These are phyloP conservation scores for Cystoderma amianthinum DNA, from an alignment of 768 basidiomycete species.

Conservation along the genomic window DNA sequence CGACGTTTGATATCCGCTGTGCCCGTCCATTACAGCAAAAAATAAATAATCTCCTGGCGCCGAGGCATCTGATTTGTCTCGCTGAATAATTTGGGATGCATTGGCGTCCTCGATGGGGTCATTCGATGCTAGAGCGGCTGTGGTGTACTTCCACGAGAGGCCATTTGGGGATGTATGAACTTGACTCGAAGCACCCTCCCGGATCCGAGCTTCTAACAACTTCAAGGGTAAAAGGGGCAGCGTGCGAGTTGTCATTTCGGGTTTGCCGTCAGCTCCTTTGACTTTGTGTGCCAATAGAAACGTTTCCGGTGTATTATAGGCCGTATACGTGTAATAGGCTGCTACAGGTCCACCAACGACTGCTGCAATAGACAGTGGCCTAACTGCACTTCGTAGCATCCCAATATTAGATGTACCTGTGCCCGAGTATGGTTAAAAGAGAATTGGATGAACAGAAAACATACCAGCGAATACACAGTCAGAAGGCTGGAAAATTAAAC, in stretches of 20 bases:
- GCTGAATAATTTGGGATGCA: constrained; percentile 58
- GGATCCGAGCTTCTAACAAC: constrained; percentile 50
- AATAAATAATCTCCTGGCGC: constrained; percentile 71
- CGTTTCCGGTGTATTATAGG: constrained; percentile 34
- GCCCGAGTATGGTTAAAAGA: too few species aligned
- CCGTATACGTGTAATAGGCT: constrained; percentile 51
- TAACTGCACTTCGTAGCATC: constrained; percentile 68
- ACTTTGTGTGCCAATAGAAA: constrained; percentile 56
- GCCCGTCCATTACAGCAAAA: constrained; percentile 90
- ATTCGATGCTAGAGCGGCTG: constrained; percentile 78
- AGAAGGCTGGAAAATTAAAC: too few species aligned
- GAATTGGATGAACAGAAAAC: too few species aligned
- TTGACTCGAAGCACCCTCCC: constrained; percentile 41
- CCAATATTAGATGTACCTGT: constrained; percentile 1
- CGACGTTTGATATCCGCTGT: constrained; percentile 80
- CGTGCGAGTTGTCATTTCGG: constrained; percentile 42
- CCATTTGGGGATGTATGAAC: constrained; percentile 44
- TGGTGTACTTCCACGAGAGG: constrained; percentile 68
- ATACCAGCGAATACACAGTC: too few species aligned
- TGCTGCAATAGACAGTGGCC: constrained; percentile 52
- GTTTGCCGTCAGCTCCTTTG: constrained; percentile 52
- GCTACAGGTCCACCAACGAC: constrained; percentile 41
- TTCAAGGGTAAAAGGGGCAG: constrained; percentile 51
- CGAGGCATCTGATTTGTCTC: constrained; percentile 53
- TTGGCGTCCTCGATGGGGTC: constrained; percentile 89